These are phyloP conservation scores for Yamadazyma dendronema DNA, from an alignment of 1,139 yeast species.

Conservation along the genomic window DNA sequence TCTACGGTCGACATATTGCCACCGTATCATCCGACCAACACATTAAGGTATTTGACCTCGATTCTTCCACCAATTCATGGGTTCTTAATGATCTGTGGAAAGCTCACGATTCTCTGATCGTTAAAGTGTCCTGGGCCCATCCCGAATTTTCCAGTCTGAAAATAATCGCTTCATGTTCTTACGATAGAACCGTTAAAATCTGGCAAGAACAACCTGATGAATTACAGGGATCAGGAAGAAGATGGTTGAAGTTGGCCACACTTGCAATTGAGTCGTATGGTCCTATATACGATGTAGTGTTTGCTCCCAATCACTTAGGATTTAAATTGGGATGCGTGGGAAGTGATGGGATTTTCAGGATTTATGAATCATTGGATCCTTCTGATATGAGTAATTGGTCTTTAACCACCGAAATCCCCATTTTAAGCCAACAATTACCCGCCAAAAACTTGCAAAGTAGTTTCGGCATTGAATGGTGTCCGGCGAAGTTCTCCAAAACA, in stretches of 20 bases:
- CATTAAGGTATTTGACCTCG: conserved; percentile 79
- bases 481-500: conserved; percentile 68
- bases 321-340: conserved; percentile 85
- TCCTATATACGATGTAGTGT: conserved; percentile 83
- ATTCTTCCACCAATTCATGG: conserved; percentile 61
- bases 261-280: conserved; percentile 79
- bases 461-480: conserved; percentile 91
- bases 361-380: conserved; percentile 89
- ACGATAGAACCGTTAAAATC: conserved; percentile 81
- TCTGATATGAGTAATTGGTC: conserved; percentile 83
- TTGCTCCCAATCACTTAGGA: conserved; percentile 87
- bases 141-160: conserved; percentile 82
- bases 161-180: conserved; percentile 81
- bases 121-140: conserved; percentile 85
- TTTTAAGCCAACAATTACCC: conserved; percentile 58
- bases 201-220: conserved; percentile 92
- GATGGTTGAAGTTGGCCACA: conserved; percentile 78
- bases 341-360: conserved; percentile 80
- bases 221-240: conserved; percentile 67
- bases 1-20: conserved; percentile 85
- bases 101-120: conserved; percentile 89
- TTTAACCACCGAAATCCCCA: conserved; percentile 65
- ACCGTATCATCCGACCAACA: conserved; percentile 93
- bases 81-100: conserved; percentile 83
- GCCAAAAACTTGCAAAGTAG: conserved; percentile 84